phyloP scores from a whole-genome alignment of 352 stramenopile species.

The Peronospora farinosa region DNA sequence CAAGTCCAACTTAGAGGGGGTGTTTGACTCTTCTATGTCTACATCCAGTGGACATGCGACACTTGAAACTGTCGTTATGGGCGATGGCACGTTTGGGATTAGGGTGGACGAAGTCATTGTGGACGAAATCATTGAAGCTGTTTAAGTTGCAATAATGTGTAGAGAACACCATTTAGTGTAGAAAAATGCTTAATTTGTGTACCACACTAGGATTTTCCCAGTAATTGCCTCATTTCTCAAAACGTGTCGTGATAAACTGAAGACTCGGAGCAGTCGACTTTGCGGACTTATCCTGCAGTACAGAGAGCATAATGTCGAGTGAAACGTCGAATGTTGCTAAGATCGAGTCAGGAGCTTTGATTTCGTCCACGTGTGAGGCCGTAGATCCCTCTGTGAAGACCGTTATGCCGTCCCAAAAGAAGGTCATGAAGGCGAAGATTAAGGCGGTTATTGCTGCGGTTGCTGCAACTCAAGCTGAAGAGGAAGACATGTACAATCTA shows the following conservation, averaged over 20 bases:
- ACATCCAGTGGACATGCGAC: conserved; percentile 3
- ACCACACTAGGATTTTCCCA: conserved; percentile 3
- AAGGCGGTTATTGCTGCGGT: conserved; percentile 19
- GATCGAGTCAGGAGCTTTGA: conserved; percentile 4
- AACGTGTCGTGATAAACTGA: conserved; percentile 1
- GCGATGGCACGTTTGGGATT: conserved; percentile 34
- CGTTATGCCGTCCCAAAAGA: conserved; percentile 8
- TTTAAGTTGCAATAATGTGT: conserved; percentile 32
- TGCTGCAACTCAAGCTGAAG: conserved; percentile 23
- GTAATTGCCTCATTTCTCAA: conserved; percentile 23
- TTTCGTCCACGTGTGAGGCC: background rate
- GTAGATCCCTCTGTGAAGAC: conserved; percentile 7
- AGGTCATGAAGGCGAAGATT: conserved; percentile 21
- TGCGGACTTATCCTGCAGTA: conserved; percentile 11
- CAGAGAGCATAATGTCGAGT: conserved; percentile 22
- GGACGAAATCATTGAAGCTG: conserved; percentile 55
- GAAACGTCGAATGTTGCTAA: conserved; percentile 13
- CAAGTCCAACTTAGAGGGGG: conserved; percentile 4
- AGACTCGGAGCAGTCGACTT: background rate
- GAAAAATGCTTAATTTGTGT: conserved; percentile 8
- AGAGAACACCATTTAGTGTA: conserved; percentile 15
- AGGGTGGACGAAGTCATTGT: conserved; percentile 49
- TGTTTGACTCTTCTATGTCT: background rate
- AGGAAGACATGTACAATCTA: conserved; percentile 33
- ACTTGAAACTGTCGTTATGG: conserved; percentile 34